Evolutionary conservation across 495 filamentous ascomycete species (phyloP).

Genomic region (Penicillium cataractarum): DNA sequence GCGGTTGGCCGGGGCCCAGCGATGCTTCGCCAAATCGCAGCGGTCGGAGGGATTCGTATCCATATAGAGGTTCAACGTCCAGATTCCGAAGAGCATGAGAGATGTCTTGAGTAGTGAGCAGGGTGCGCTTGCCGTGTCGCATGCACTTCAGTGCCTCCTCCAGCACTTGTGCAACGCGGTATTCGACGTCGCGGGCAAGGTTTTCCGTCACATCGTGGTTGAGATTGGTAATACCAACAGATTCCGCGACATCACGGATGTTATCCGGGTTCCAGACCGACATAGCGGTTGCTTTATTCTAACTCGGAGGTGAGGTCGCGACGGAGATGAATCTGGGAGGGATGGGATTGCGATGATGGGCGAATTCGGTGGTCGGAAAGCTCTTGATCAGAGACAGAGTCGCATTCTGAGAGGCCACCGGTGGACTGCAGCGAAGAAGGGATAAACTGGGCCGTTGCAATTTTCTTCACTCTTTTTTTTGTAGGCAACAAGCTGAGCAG

Average conservation of each 20-base stretch:
- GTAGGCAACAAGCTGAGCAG: neutral
- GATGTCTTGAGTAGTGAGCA: slow-evolving; percentile 83
- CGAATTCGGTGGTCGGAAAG: neutral
- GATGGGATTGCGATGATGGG: neutral
- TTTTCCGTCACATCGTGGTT: slow-evolving; percentile 80
- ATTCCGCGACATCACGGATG: slow-evolving; percentile 92
- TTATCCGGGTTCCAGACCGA: slow-evolving; percentile 95
- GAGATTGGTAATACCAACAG: slow-evolving; percentile 80
- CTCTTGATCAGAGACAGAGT: slow-evolving; percentile 5
- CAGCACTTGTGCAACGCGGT: slow-evolving; percentile 86
- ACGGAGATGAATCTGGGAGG: slow-evolving; percentile 4
- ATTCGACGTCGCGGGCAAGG: slow-evolving; percentile 92
- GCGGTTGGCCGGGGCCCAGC: slow-evolving; percentile 88
- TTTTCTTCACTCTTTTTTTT: neutral
- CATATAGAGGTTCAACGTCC: slow-evolving; percentile 92
- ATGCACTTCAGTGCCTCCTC: slow-evolving; percentile 94
- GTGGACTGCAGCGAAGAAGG: neutral
- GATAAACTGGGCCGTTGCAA: neutral
- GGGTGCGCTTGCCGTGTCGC: slow-evolving; percentile 82
- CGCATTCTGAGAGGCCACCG: slow-evolving; percentile 24
- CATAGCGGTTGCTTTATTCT: slow-evolving; percentile 33
- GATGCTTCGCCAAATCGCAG: slow-evolving; percentile 92
- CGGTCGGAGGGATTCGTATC: slow-evolving; percentile 87
- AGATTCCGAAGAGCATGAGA: slow-evolving; percentile 80
- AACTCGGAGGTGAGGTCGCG: slow-evolving; percentile 3